Conservation (phyloP, 2,329 filamentous ascomycete species). For the Paramyrothecium roridum region DNA sequence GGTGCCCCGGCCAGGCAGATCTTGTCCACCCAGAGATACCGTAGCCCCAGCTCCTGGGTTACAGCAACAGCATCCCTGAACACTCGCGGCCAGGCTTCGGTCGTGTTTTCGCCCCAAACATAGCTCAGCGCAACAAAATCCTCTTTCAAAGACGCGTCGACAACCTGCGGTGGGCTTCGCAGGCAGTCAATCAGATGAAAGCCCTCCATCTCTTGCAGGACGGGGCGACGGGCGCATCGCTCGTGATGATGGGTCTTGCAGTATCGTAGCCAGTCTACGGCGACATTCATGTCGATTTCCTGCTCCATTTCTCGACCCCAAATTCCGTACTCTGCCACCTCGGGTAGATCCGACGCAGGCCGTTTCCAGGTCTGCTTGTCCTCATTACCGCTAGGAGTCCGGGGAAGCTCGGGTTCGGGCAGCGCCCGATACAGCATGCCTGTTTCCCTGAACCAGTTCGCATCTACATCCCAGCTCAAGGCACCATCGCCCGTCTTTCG, state of each 20-base stretch:
- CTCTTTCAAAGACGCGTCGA: constrained; percentile 21
- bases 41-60: constrained; percentile 24
- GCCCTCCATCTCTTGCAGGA: constrained; percentile 20
- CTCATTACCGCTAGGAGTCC: constrained; percentile 12
- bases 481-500: constrained; percentile 24
- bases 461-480: constrained; percentile 23
- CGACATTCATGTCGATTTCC: constrained; percentile 24
- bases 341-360: constrained; percentile 6
- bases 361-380: constrained; percentile 21
- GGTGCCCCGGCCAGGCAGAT: constrained; percentile 26
- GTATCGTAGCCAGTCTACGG: constrained; percentile 28
- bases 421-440: constrained; percentile 30
- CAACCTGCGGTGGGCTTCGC: constrained; percentile 24
- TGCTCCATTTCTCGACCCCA: constrained; percentile 29
- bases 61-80: constrained; percentile 27
- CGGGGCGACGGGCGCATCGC: constrained; percentile 23
- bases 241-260: constrained; percentile 28
- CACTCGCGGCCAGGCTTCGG: constrained; percentile 25
- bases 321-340: constrained; percentile 15
- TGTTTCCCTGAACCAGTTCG: constrained; percentile 27
- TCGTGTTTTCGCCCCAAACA: constrained; percentile 24
- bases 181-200: constrained; percentile 30
- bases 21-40: constrained; percentile 35
- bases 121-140: constrained; percentile 31
- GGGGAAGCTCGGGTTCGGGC: constrained; percentile 19